Conservation (phyloP, 2,329 filamentous ascomycete species). For the Lithohypha guttulata region DNA sequence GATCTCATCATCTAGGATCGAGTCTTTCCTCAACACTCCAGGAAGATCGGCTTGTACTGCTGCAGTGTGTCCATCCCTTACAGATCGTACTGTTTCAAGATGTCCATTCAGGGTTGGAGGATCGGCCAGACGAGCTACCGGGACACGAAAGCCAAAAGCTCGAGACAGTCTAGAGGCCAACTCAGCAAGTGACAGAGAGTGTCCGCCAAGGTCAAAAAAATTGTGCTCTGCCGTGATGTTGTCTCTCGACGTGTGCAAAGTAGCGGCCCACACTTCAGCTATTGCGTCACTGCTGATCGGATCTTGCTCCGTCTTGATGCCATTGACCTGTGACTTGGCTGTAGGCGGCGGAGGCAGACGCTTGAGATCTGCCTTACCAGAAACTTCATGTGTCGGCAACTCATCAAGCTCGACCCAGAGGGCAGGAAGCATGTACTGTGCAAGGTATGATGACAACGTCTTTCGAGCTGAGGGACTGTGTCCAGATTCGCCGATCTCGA, state of each 20-base stretch:
- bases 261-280: slow-evolving; percentile 60
- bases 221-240: slow-evolving; percentile 59
- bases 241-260: slow-evolving; percentile 52
- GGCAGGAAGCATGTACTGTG: slow-evolving; percentile 74
- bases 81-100: slow-evolving; percentile 56
- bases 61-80: slow-evolving; percentile 61
- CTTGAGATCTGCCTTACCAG: slow-evolving; percentile 67
- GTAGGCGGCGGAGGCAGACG: slow-evolving; percentile 55
- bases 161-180: slow-evolving; percentile 59
- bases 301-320: slow-evolving; percentile 41
- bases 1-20: slow-evolving; percentile 59
- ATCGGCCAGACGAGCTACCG: slow-evolving; percentile 59
- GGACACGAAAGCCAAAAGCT: slow-evolving; percentile 62
- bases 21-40: slow-evolving; percentile 56
- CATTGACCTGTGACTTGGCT: slow-evolving; percentile 32
- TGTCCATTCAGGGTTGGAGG: slow-evolving; percentile 63
- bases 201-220: slow-evolving; percentile 73
- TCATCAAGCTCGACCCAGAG: slow-evolving; percentile 64
- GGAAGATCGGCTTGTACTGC: slow-evolving; percentile 67
- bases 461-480: slow-evolving; percentile 60
- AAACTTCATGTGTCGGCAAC: slow-evolving; percentile 66
- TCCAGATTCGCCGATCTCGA: slow-evolving; percentile 59
- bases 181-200: slow-evolving; percentile 67
- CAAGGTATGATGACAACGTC: slow-evolving; percentile 54
- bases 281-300: slow-evolving; percentile 58